Base-by-base conservation (phyloP, 257 asterid genomes). In the Ophiorrhiza pumila region DNA sequence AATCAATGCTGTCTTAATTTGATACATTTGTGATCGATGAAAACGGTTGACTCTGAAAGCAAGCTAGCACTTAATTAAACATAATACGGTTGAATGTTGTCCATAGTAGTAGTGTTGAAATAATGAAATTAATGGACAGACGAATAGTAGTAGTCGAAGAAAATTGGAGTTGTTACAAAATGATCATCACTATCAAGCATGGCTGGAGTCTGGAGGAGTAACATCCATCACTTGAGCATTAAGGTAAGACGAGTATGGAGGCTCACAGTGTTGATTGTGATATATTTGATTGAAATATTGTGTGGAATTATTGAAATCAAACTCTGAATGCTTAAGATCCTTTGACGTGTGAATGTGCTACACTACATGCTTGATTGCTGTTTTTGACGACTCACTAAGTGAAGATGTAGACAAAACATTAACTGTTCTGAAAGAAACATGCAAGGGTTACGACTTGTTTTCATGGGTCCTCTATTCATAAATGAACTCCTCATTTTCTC, bases 121-220 rank as follows among this genome's bases (percentile, higher is more conserved):
- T 15, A 23, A 43, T 52, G 47, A 32, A 32, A 11, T 59, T 22
- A 41, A 15, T 32, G 6, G n/a, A n/a, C n/a, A n/a, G n/a, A n/a
- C n/a, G n/a, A n/a, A 60, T 17, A 15, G 34, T 18, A 60, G 20
- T 7, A 60, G 43, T 11, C 7, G 23, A 14, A 12, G 32, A 31
- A 55, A 47, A 80, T 80, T 61, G 13, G 27, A 60, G 20, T 47
- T 62, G 65, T 57, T 63, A 62, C 77, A 72, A 79, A 61, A 50
- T 72, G n/a, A n/a, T n/a, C 14, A 76, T 72, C 81, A 67, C 76
- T 80, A 68, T 76, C 84, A 80, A 53, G 69, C 73, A 25, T 39
- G 42, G 76, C 79, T 76, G 84, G 79, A 78, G 25, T n/a, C n/a
- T n/a, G 52, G 17, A 46, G 52, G 15, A 71, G 47, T 69, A 63